Base-by-base conservation (phyloP, 768 basidiomycete genomes). In the Auricularia cornea region DNA sequence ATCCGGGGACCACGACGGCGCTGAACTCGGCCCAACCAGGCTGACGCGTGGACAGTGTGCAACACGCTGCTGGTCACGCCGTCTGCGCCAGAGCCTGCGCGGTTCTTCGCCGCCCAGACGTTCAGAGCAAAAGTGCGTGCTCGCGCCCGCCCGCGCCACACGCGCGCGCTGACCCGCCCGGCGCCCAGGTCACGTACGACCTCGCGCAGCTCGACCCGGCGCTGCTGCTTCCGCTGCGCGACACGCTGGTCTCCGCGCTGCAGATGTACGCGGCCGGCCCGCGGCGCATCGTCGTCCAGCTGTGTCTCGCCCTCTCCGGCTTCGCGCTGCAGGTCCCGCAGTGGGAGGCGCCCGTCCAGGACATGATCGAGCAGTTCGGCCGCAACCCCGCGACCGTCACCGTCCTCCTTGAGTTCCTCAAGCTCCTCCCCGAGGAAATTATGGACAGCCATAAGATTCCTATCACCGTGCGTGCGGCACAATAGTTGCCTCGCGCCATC, bases 21-120 rank as follows among this genome's bases (percentile, higher is more conserved):
- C 76, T 77, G 79, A 70, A 80, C 82, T 76, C 65, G 68, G 80
- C 75, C 81, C 80, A 87, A 77, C 77, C 84, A 99, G 97, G 83
- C 86, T 74, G 93, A 97, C 76, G 95, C 97, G 69, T 99, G 97
- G 97, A 83, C 87, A 68, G 92, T 91, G 60, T 97, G 94, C 76
- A 95, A 96, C 77, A 81, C 89, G 75, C 85, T 99, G 69, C 84
- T 99, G 67, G 84, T 88, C 66, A 85, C 87, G 4, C 83, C 87
- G 54, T 89, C 93, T 68, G 85, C 85, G 3, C 90, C 92, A 2
- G 72, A 79, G 33, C 83, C 92, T 61, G 92, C 92, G 41, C 92
- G 93, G 73, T 76, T 97, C 60, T 98, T 99, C 71, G 95, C 94
- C 10, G 94, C 96, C 1, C 97, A 99, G 76, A 98, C 97, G 0